Evolutionary conservation across 495 filamentous ascomycete species (phyloP).

Genomic region (Cudoniella acicularis): DNA sequence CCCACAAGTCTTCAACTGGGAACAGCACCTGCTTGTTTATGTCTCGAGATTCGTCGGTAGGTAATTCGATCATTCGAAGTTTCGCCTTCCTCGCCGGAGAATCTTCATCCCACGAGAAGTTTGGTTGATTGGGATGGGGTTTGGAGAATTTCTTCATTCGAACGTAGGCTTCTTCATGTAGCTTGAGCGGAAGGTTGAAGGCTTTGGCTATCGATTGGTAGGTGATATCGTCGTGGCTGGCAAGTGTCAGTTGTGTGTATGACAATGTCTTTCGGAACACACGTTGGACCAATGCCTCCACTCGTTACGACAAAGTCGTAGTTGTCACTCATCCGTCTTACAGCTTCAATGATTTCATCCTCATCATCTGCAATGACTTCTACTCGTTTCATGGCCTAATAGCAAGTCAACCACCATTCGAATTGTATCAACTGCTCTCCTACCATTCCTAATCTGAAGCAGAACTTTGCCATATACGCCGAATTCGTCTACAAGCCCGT

Average conservation of each 20-base stretch:
- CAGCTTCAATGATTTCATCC: constrained; percentile 82
- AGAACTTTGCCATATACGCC: constrained; percentile 85
- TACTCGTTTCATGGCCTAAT: constrained; percentile 70
- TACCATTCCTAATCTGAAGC: constrained; percentile 83
- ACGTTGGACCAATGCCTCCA: constrained; percentile 95
- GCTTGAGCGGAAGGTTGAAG: constrained; percentile 68
- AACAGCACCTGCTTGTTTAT: constrained; percentile 68
- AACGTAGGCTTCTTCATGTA: constrained; percentile 70
- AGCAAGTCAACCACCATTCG: not conserved
- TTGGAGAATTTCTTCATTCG: constrained; percentile 81
- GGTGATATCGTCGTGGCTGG: constrained; percentile 96
- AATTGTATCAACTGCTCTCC: not conserved
- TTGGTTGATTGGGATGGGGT: constrained; percentile 63
- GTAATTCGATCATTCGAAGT: constrained; percentile 84
- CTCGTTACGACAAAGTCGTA: constrained; percentile 95
- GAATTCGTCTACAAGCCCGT: constrained; percentile 72
- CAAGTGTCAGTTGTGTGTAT: too few relatives aligned
- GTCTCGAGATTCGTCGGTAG: constrained; percentile 61
- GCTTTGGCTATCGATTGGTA: constrained; percentile 91
- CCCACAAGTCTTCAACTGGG: constrained; percentile 79
- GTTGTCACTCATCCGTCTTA: constrained; percentile 73
- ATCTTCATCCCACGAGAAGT: constrained; percentile 83
- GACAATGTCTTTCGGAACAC: too few relatives aligned
- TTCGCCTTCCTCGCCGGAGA: constrained; percentile 75
- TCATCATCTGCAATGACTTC: constrained; percentile 94